Percentiles rank a stretch among this genome's conserved stretches.
These are phyloP conservation scores for Helicocarpus griseus DNA, from an alignment of 2,329 filamentous ascomycete species.

Conservation along the genomic window DNA sequence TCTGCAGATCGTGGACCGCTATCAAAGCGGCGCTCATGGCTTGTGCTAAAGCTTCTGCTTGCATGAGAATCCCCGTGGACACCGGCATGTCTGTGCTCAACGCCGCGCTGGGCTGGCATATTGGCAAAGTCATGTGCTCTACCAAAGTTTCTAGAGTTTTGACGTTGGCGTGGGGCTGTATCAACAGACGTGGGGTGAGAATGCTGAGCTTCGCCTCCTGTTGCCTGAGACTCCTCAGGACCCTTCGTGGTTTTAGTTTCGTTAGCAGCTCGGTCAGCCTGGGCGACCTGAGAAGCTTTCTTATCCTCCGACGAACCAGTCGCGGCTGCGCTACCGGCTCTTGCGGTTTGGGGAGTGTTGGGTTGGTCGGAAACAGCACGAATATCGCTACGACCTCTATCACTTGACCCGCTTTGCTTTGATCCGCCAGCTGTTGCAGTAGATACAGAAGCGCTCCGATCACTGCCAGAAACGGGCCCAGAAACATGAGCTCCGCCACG, in stretches of 20 bases:
- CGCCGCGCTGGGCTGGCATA: constrained; percentile 15
- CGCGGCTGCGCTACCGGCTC: constrained; percentile 27
- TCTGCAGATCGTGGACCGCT: constrained; percentile 30
- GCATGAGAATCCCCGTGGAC: constrained; percentile 25
- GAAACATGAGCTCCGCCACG: constrained; percentile 34
- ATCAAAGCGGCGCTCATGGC: constrained; percentile 29
- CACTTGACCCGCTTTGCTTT: constrained; percentile 23
- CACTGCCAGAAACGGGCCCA: constrained; percentile 19
- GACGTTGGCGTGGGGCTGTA: constrained; percentile 21
- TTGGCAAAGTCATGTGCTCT: constrained; percentile 23
- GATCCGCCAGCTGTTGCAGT: constrained; percentile 16
- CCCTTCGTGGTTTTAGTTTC: constrained; percentile 18
- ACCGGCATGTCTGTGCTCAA: constrained; percentile 22
- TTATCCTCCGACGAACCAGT: constrained; percentile 22
- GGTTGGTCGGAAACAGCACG: constrained; percentile 30
- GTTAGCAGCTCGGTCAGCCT: constrained; percentile 22
- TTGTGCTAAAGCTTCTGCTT: constrained; percentile 19
- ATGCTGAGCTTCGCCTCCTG: constrained; percentile 15
- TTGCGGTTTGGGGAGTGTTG: constrained; percentile 28
- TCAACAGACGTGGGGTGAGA: constrained; percentile 23
- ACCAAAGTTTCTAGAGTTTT: constrained; percentile 26
- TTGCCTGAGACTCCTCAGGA: constrained; percentile 18
- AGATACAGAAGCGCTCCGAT: constrained; percentile 26
- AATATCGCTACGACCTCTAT: constrained; percentile 28
- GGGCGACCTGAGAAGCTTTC: constrained; percentile 19